phyloP scores from a whole-genome alignment of 2,329 filamentous ascomycete species.

The Lecanicillium sp. region DNA sequence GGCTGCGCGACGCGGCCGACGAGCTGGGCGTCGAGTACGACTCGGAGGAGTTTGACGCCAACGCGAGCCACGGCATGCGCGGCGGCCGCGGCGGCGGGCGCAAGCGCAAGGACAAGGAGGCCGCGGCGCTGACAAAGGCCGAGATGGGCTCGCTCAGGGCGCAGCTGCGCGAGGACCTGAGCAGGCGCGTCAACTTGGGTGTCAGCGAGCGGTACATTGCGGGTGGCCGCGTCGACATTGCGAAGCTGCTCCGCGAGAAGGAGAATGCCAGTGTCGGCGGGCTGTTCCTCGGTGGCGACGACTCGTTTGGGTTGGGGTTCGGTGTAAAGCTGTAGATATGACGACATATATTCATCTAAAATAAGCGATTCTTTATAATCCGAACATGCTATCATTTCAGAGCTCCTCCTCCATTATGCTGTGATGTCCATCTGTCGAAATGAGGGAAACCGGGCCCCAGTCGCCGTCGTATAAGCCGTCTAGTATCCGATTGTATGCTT shows the following conservation, averaged over 20 bases:
- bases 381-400: slow-evolving; percentile 14
- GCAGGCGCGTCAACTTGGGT: slow-evolving; percentile 73
- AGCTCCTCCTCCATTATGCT: slow-evolving; percentile 28
- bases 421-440: slow-evolving; percentile 31
- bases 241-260: slow-evolving; percentile 58
- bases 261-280: slow-evolving; percentile 36
- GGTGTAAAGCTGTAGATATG: slow-evolving; percentile 11
- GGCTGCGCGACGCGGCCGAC: slow-evolving; percentile 77
- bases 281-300: slow-evolving; percentile 40
- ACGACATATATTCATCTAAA: too few relatives aligned
- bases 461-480: slow-evolving; percentile 21
- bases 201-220: slow-evolving; percentile 85
- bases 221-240: slow-evolving; percentile 76
- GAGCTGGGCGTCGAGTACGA: slow-evolving; percentile 94
- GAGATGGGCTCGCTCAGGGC: slow-evolving; percentile 66
- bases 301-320: slow-evolving; percentile 53
- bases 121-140: slow-evolving; percentile 60
- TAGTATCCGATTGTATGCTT: slow-evolving; percentile 31
- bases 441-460: slow-evolving; percentile 28
- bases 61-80: slow-evolving; percentile 55
- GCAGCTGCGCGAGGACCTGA: slow-evolving; percentile 65
- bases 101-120: slow-evolving; percentile 68
- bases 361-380: not conserved
- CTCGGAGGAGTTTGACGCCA: slow-evolving; percentile 80
- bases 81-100: slow-evolving; percentile 66